Evolutionary conservation across 23 red algal species (phyloP), one percentile per base, ranked within the genome.

Genomic region (Gracilaria vermiculophylla): DNA sequence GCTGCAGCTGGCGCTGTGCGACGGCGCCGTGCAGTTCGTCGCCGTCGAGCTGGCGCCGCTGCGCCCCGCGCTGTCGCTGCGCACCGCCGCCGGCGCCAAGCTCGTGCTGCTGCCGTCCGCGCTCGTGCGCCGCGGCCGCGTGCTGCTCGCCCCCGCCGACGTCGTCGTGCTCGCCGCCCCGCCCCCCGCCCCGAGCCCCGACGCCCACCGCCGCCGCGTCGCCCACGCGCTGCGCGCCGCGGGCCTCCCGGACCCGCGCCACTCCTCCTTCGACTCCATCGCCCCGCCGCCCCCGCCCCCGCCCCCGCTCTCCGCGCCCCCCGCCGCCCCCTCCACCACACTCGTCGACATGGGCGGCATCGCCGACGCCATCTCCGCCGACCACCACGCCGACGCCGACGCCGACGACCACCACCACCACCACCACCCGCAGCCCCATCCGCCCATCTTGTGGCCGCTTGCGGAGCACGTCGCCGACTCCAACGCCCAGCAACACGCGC

Each of bases 1-100:
- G 35, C 58, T 91, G 37, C 87, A 81, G 41, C 23, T 91, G 12
- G 36, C 74, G 25, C 33, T 91, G n/a, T 49, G 27, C 34, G 87
- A 91, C 41, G 87, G 87, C 35, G 55, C 49, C 31, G 36, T 54
- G 3, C 62, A 91, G 34, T 81, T 91, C 36, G 87, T 69, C 51
- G 87, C 87, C 31, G 76, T 91, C 34, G 87, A 91, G 57, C 28
- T 81, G 20, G 60, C 51, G n/a, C 61, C 87, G 8, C 47, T 66
- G 1, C 57, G 80, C 1, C 12, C 20, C 51, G 48, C 75, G 13
- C 3, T 91, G 23, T 81, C 74, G 12, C 21, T 91, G 44, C 28
- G 60, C 8, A 91, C 87, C 19, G 36, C 31, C 11, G 75, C 76
- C 2, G 87, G 87, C 6, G 72, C 87, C 15, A 91, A 91, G 50